Base-by-base conservation (phyloP, 1,284 basidiomycete genomes). In the Ganoderma boninense region DNA sequence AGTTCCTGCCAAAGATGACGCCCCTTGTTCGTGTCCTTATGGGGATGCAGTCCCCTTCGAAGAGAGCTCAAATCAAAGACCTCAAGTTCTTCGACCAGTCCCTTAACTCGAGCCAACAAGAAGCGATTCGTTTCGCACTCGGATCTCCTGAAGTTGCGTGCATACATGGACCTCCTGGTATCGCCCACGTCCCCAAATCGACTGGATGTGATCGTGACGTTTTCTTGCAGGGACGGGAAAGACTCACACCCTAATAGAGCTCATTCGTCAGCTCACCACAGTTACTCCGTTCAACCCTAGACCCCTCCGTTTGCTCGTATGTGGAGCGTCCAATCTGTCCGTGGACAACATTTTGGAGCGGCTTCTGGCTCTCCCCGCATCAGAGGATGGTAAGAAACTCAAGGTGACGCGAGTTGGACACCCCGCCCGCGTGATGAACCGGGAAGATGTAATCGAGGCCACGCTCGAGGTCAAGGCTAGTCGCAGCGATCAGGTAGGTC, bases 91-190 rank as follows among this genome's bases (percentile, higher is more conserved):
- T 95, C 75, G 94, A 98, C 74, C 79, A 86, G 0, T 87, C 84
- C 0, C 84, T 99, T 57, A 99, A 99, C 79, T 81, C 86, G 0
- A 95, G 94, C 70, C 97, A 99, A 79, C 91, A 92, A 78, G 85
- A 89, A 23, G 96, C 97, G 0, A 90, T 97, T 54, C 85, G 81
- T 64, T 95, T 96, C 75, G 91, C 91, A 4, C 79, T 97, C 2
- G 86, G 87, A 69, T 88, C 92, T 0, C 85, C 89, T 1, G 92
- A 97, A 77, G 87, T 98, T 0, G 94, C 95, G 0, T 95, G 97
- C 74, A 97, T 99, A n/a, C 97, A 98, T 78, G 97, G 97, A 0
- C 97, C 97, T 6, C 97, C 97, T 70, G 97, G 95, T 94, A 80
- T 70, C 80, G 56, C n/a, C 8, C 3, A 26, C 1, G 16, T 14